phyloP scores from a whole-genome alignment of 768 basidiomycete species.

The Glaciozyma martinii region DNA sequence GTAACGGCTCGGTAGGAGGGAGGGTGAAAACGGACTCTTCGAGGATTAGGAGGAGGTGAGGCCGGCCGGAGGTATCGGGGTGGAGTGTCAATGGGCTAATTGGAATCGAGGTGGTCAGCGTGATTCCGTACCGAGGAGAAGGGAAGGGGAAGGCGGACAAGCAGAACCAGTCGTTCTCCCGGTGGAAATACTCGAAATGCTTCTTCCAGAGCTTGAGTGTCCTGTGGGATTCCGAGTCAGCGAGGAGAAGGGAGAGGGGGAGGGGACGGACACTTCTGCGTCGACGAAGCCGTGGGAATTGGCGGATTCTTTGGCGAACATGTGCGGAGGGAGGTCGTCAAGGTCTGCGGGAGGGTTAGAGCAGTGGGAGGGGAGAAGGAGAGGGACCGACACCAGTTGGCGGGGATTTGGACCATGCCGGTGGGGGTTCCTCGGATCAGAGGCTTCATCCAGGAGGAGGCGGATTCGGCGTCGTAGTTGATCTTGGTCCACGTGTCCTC shows the following conservation, averaged over 20 bases:
- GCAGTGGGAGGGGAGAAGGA: too few relatives aligned
- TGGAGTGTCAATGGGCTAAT: constrained; percentile 67
- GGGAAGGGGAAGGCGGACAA: not conserved
- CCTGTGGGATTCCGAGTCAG: not conserved
- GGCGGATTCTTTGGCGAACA: constrained; percentile 50
- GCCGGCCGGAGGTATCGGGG: constrained; percentile 62
- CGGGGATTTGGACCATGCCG: constrained; percentile 48
- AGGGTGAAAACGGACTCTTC: constrained; percentile 69
- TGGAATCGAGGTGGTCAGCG: constrained; percentile 43
- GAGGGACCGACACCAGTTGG: constrained; percentile 51
- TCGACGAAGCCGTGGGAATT: constrained; percentile 75
- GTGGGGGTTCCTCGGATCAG: constrained; percentile 56
- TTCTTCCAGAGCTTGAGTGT: constrained; percentile 70
- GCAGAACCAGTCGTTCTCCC: constrained; percentile 20
- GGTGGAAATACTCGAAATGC: constrained; percentile 59
- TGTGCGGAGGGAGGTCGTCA: constrained; percentile 51
- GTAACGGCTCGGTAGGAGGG: constrained; percentile 39
- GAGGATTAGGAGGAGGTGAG: constrained; percentile 68
- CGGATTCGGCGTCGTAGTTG: constrained; percentile 50
- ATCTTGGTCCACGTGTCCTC: constrained; percentile 67
- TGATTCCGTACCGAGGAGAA: too few relatives aligned
- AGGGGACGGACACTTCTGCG: constrained; percentile 41
- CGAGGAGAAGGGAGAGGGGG: too few relatives aligned
- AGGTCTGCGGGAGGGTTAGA: constrained; percentile 39
- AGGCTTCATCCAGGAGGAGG: constrained; percentile 66